Evolutionary conservation across 2,329 filamentous ascomycete species (phyloP), one percentile per base, ranked within the genome.

Genomic region (Emydomyces testavorans): DNA sequence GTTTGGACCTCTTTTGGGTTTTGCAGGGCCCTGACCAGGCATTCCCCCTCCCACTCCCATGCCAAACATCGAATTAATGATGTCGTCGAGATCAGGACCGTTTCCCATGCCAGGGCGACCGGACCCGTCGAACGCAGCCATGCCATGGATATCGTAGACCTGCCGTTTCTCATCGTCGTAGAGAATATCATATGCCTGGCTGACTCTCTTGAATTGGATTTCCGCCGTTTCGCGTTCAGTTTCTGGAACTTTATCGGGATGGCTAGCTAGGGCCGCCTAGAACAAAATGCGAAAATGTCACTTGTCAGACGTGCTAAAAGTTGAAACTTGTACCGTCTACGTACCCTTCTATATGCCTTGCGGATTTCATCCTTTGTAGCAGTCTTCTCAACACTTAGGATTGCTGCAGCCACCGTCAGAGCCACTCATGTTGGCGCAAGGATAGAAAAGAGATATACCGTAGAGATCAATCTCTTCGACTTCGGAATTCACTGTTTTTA

Each of bases 141-240:
- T 95, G 70, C 92, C 92, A 63, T 94, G 86, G 53, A 80, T 81
- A 62, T 98, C 92, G 72, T 98, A 98, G 53, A 93, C 70, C 49
- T 85, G 77, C 60, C 92, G 83, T 67, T 94, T 95, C 53, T 96
- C 80, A 54, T 96, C 90, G 74, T 98, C 90, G 69, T 80, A 83
- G 48, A 98, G 86, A 63, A 98, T 96, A 64, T 98, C 92, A 73
- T 98, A 98, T 58, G 92, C 92, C 70, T 93, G 83, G 51, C 85
- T 89, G 50, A 94, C 82, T 48, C 81, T 73, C 71, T 98, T 98
- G 80, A 98, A 98, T 62, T 82, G 88, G 62, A 81, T 75, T 66
- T 96, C 92, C 52, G 92, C 87, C 56, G 83, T 48, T 44, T 53
- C 48, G 57, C 90, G 83, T 62, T 89, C 80, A 23, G 84, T 80